Conservation (phyloP, 202 grass and related monocot species). For the Schoenoplectus tabernaemontani region DNA sequence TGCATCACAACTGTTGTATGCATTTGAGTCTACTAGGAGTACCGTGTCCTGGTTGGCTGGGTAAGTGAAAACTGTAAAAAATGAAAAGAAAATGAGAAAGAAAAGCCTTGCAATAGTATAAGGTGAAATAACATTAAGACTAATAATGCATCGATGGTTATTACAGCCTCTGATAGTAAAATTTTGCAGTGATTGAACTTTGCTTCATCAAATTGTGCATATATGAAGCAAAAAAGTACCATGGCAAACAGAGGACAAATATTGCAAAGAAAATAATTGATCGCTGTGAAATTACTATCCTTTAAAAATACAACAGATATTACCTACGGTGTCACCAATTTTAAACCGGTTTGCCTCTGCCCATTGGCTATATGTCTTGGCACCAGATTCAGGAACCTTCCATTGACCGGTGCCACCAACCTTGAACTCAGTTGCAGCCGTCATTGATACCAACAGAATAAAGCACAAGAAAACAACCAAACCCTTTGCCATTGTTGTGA, state of each 20-base stretch:
- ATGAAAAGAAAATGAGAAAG: not conserved
- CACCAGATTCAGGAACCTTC: slow-evolving; percentile 34
- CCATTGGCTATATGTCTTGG: slow-evolving; percentile 52
- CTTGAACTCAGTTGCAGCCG: slow-evolving; percentile 58
- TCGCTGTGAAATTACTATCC: not conserved
- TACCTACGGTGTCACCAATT: slow-evolving; percentile 64
- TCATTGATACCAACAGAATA: slow-evolving; percentile 26
- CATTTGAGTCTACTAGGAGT: slow-evolving; percentile 44
- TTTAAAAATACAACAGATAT: not conserved
- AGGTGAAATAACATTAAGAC: not conserved
- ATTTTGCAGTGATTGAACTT: not conserved
- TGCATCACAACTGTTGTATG: slow-evolving; percentile 55
- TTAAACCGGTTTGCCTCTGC: slow-evolving; percentile 68
- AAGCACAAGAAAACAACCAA: slow-evolving; percentile 34
- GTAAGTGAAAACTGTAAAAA: slow-evolving; percentile 58
- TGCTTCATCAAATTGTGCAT: not conserved
- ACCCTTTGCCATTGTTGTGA: slow-evolving; percentile 27
- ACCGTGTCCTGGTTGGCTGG: slow-evolving; percentile 62
- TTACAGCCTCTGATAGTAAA: not conserved
- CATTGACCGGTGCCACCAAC: slow-evolving; percentile 57
- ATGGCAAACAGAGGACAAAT: not conserved
- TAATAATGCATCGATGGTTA: not conserved
- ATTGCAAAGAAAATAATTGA: not conserved
- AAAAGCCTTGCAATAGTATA: not conserved
- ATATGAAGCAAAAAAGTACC: not conserved